phyloP scores from a whole-genome alignment of 1,284 basidiomycete species.

The Fomitopsis schrenkii region DNA sequence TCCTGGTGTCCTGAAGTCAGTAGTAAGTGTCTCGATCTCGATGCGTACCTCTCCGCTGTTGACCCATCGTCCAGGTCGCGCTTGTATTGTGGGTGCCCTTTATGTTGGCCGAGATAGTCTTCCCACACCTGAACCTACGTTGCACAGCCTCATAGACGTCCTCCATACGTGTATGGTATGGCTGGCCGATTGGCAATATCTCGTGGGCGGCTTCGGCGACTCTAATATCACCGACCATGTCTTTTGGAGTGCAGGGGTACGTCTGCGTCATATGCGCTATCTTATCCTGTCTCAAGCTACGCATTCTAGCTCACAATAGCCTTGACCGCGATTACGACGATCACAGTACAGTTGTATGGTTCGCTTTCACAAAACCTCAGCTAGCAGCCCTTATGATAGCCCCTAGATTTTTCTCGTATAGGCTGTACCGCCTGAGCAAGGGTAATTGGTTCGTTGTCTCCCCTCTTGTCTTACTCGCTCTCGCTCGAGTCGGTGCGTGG shows the following conservation, averaged over 20 bases:
- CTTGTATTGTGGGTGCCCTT: constrained; percentile 14
- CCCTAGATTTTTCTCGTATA: constrained; percentile 19
- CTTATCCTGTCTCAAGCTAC: neutral
- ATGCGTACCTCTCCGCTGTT: neutral
- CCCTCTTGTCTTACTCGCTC: constrained; percentile 15
- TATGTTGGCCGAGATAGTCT: no score
- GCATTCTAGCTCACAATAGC: constrained; percentile 15
- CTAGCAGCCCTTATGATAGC: neutral
- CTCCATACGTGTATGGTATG: constrained; percentile 21
- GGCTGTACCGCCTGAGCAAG: constrained; percentile 21
- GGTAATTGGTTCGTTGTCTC: constrained; percentile 19
- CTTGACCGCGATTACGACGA: constrained; percentile 20
- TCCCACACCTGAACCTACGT: neutral
- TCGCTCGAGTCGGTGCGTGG: constrained; percentile 13
- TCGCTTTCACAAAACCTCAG: no score
- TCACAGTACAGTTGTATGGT: constrained; percentile 19
- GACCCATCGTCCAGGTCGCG: constrained; percentile 12
- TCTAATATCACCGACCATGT: constrained; percentile 17
- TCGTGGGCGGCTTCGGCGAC: constrained; percentile 18
- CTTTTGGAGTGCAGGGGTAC: constrained; percentile 20
- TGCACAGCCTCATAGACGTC: constrained; percentile 18
- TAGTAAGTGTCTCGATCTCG: constrained; percentile 14
- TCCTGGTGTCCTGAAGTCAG: constrained; percentile 14
- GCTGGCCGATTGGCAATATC: constrained; percentile 19
- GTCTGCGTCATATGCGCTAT: neutral